Percentiles rank a stretch among this genome's conserved stretches.
These are phyloP conservation scores for Aspergillus neoniger DNA, from an alignment of 2,329 filamentous ascomycete genomes.

Conservation along the genomic window DNA sequence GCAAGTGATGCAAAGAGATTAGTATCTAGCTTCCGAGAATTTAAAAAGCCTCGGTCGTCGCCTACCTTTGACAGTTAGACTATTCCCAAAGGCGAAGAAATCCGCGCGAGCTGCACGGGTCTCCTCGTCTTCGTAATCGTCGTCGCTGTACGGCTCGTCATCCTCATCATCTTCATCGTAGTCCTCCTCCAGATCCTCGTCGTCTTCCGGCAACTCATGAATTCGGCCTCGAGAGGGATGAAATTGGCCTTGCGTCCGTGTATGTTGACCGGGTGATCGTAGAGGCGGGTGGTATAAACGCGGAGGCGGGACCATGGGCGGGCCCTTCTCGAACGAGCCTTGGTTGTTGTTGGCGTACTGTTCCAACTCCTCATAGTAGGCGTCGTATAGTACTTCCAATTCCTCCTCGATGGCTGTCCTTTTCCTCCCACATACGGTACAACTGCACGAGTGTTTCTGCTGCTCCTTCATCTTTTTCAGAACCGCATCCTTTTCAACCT, in stretches of 20 bases:
- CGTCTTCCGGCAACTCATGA: slow-evolving; percentile 59
- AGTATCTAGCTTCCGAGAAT: slow-evolving; percentile 22
- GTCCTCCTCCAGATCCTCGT: slow-evolving; percentile 56
- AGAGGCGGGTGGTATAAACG: slow-evolving; percentile 61
- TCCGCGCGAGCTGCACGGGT: slow-evolving; percentile 67
- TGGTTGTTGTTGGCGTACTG: slow-evolving; percentile 90
- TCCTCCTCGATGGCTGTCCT: slow-evolving; percentile 97
- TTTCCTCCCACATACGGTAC: slow-evolving; percentile 94
- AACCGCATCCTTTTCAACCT: slow-evolving; percentile 98
- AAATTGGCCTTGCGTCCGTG: slow-evolving; percentile 57
- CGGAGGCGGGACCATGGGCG: slow-evolving; percentile 68
- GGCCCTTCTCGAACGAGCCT: slow-evolving; percentile 59
- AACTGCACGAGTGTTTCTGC: slow-evolving; percentile 98
- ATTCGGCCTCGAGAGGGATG: slow-evolving; percentile 76
- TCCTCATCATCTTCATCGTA: slow-evolving; percentile 70
- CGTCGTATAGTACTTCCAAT: slow-evolving; percentile 94
- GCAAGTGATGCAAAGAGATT: slow-evolving; percentile 49
- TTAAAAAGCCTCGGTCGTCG: slow-evolving; percentile 12
- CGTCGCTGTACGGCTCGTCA: slow-evolving; percentile 67
- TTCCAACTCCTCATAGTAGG: slow-evolving; percentile 97
- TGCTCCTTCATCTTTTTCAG: slow-evolving; percentile 99
- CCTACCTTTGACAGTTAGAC: slow-evolving; percentile 85
- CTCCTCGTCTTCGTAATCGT: slow-evolving; percentile 65
- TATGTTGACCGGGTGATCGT: slow-evolving; percentile 58
- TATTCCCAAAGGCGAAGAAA: slow-evolving; percentile 97